A percentile compares a stretch with the other conserved stretches of the same genome.
Evolutionary conservation across 495 filamentous ascomycete species (phyloP).

Genomic region (Astrocystis sublimbata): DNA sequence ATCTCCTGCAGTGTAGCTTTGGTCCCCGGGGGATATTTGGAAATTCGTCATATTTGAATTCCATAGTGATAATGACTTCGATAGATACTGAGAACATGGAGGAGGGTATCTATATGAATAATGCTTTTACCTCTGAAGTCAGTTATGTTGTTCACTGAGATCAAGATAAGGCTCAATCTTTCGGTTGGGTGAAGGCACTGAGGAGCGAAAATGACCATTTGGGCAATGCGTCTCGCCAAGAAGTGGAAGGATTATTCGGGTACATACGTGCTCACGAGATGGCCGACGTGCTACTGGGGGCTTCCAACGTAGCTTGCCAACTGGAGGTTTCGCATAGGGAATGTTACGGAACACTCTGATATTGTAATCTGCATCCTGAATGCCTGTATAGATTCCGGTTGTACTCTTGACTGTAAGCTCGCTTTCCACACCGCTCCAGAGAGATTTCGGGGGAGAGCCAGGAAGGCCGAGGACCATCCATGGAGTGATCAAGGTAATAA

Average conservation of each 20-base stretch:
- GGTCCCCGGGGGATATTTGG: constrained; percentile 33
- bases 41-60: constrained; percentile 39
- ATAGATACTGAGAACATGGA: constrained; percentile 39
- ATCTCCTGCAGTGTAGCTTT: constrained; percentile 32
- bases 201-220: no score
- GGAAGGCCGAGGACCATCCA: not conserved
- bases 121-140: no score
- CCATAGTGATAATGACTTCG: constrained; percentile 34
- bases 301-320: constrained; percentile 41
- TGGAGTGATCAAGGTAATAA: not conserved
- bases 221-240: no score
- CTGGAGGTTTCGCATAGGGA: constrained; percentile 45
- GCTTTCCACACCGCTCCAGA: not conserved
- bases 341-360: constrained; percentile 51
- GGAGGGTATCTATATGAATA: constrained; percentile 40
- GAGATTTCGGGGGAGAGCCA: not conserved
- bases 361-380: constrained; percentile 39
- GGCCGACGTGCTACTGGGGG: constrained; percentile 37
- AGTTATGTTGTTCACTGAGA: no score
- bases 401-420: constrained; percentile 34
- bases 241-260: no score
- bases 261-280: constrained; percentile 30
- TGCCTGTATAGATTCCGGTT: constrained; percentile 42
- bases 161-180: no score
- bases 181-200: no score